These are phyloP conservation scores for Phyllosticta citrichinensis DNA, from an alignment of 2,329 filamentous ascomycete species.

Conservation along the genomic window DNA sequence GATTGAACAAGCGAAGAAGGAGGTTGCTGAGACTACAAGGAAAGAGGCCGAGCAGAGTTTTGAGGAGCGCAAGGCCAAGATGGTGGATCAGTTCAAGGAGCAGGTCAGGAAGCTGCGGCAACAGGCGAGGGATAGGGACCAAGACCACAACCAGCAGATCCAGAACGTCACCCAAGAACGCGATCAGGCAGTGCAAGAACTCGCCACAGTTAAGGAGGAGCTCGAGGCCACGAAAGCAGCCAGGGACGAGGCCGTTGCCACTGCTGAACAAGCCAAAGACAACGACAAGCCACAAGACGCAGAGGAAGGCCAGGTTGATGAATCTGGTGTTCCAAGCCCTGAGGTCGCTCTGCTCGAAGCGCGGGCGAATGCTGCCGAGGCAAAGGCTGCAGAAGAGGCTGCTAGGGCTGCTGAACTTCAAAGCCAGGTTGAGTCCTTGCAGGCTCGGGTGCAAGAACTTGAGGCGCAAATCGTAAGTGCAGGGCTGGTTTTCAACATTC, in stretches of 20 bases:
- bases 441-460: constrained; percentile 53
- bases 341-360: constrained; percentile 24
- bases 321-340: constrained; percentile 5
- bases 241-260: constrained; percentile 50
- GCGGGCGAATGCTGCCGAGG: constrained; percentile 28
- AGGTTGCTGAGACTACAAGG: constrained; percentile 21
- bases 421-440: constrained; percentile 39
- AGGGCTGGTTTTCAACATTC: neutral
- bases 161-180: constrained; percentile 37
- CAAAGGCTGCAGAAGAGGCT: constrained; percentile 28
- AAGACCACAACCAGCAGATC: constrained; percentile 40
- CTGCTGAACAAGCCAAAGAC: constrained; percentile 19
- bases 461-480: constrained; percentile 47
- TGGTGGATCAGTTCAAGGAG: constrained; percentile 44
- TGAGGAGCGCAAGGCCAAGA: constrained; percentile 38
- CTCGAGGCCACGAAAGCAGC: constrained; percentile 53
- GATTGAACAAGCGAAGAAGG: constrained; percentile 29
- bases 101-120: constrained; percentile 52
- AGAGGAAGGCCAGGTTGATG: constrained; percentile 19
- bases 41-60: constrained; percentile 34
- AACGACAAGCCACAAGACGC: constrained; percentile 21
- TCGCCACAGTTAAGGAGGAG: constrained; percentile 24
- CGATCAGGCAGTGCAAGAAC: constrained; percentile 13
- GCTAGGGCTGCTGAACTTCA: constrained; percentile 26
- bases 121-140: constrained; percentile 39